phyloP scores from a whole-genome alignment of 345 rosid genomes.

The Aquilaria yunnanensis region DNA sequence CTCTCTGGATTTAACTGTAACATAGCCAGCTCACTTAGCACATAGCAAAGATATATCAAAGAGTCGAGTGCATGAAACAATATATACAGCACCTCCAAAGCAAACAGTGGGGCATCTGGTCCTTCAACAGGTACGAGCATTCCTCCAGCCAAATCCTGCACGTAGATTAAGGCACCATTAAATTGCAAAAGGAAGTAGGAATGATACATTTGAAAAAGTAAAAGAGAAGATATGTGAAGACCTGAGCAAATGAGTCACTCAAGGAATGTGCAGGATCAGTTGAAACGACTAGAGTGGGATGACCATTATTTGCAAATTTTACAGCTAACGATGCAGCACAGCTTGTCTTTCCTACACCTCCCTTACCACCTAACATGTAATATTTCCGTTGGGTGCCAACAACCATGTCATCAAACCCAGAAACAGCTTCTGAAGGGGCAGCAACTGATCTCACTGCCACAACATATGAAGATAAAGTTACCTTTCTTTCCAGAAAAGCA shows the following conservation, averaged over 20 bases:
- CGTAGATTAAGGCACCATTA: slow-evolving; percentile 7
- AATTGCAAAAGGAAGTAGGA: slow-evolving; percentile 1
- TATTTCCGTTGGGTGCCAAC: slow-evolving; percentile 79
- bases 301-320: slow-evolving; percentile 90
- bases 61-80: too few relatives aligned
- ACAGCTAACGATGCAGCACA: slow-evolving; percentile 99
- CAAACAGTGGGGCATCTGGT: slow-evolving; percentile 85
- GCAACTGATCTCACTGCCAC: slow-evolving; percentile 77
- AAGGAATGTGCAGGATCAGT: slow-evolving; percentile 98
- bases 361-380: slow-evolving; percentile 97
- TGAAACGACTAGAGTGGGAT: slow-evolving; percentile 95
- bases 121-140: slow-evolving; percentile 84
- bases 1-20: slow-evolving; percentile 89
- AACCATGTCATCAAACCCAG: slow-evolving; percentile 89
- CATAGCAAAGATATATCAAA: background rate
- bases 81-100: slow-evolving; percentile 65
- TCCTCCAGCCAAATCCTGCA: slow-evolving; percentile 91
- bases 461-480: slow-evolving; percentile 7
- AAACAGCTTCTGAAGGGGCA: slow-evolving; percentile 58
- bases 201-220: slow-evolving; percentile 8
- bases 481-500: background rate
- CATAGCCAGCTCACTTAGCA: slow-evolving; percentile 27
- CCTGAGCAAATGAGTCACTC: slow-evolving; percentile 98
- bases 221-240: slow-evolving; percentile 15
- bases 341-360: slow-evolving; percentile 98